Conservation (phyloP, 2,329 filamentous ascomycete species). For the Colletotrichum echinochloae region DNA sequence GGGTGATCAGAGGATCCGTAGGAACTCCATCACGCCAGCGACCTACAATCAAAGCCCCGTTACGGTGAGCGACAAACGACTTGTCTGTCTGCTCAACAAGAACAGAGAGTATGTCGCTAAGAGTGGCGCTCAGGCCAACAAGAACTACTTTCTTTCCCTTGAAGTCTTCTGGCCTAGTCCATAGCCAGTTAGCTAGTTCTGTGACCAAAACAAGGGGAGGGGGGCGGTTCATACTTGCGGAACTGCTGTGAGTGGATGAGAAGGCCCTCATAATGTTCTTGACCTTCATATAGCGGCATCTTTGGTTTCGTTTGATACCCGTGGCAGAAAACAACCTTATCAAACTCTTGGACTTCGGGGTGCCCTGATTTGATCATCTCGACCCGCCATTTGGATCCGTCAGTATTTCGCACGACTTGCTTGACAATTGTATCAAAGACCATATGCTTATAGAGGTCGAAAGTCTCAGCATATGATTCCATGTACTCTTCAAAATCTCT, state of each 20-base stretch:
- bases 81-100: constrained; percentile 51
- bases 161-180: constrained; percentile 48
- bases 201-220: constrained; percentile 9
- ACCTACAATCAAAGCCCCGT: constrained; percentile 52
- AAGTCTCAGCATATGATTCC: constrained; percentile 55
- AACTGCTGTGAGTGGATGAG: constrained; percentile 55
- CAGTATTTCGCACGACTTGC: constrained; percentile 45
- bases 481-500: constrained; percentile 53
- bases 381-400: constrained; percentile 50
- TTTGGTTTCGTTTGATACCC: constrained; percentile 51
- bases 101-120: constrained; percentile 51
- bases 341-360: constrained; percentile 47
- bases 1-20: constrained; percentile 50
- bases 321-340: constrained; percentile 53
- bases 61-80: constrained; percentile 56
- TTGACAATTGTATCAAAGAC: constrained; percentile 49
- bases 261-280: constrained; percentile 53
- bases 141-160: constrained; percentile 57
- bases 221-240: constrained; percentile 45
- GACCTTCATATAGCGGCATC: constrained; percentile 51
- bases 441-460: constrained; percentile 51
- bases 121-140: constrained; percentile 56
- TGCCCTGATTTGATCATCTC: constrained; percentile 46
- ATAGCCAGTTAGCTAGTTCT: constrained; percentile 6
- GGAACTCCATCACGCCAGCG: constrained; percentile 50